A percentile compares a stretch with the other conserved stretches of the same genome.
These are phyloP conservation scores for Exophiala spinifera DNA, from an alignment of 2,329 filamentous ascomycete genomes.

Conservation along the genomic window DNA sequence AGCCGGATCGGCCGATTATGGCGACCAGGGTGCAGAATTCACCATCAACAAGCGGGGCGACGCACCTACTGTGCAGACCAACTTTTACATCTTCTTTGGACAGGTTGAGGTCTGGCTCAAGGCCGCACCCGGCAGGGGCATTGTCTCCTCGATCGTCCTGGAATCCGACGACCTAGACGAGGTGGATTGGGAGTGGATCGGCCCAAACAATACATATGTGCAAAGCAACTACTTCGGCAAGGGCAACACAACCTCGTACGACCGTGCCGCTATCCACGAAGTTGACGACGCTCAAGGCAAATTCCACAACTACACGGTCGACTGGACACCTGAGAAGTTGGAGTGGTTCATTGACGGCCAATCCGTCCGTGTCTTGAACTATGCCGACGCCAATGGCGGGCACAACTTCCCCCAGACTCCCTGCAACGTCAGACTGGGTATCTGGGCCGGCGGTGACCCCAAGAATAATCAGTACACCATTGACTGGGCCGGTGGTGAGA, in stretches of 20 bases:
- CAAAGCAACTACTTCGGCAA: conserved; percentile 77
- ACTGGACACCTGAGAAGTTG: conserved; percentile 84
- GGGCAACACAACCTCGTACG: conserved; percentile 67
- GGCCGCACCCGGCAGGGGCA: conserved; percentile 69
- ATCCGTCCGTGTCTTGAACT: conserved; percentile 71
- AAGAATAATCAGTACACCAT: conserved; percentile 77
- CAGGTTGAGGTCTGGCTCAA: conserved; percentile 75
- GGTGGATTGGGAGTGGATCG: conserved; percentile 82
- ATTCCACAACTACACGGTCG: conserved; percentile 84
- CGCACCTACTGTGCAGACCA: conserved; percentile 73
- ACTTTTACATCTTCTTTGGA: conserved; percentile 85
- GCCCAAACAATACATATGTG: conserved; percentile 60
- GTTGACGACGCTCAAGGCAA: conserved; percentile 61
- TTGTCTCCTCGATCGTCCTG: conserved; percentile 79
- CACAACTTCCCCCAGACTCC: conserved; percentile 88
- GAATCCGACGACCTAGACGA: conserved; percentile 82
- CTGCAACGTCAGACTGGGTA: conserved; percentile 88
- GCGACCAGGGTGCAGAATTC: conserved; percentile 65
- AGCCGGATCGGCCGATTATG: conserved; percentile 63
- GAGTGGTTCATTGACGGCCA: conserved; percentile 80
- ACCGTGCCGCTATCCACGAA: conserved; percentile 64
- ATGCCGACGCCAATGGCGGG: conserved; percentile 62
- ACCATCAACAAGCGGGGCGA: conserved; percentile 67
- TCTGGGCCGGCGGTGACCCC: conserved; percentile 88
- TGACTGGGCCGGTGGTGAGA: conserved; percentile 81